Evolutionary conservation across 2,329 filamentous ascomycete species (phyloP).

Genomic region (Ilyonectria destructans): DNA sequence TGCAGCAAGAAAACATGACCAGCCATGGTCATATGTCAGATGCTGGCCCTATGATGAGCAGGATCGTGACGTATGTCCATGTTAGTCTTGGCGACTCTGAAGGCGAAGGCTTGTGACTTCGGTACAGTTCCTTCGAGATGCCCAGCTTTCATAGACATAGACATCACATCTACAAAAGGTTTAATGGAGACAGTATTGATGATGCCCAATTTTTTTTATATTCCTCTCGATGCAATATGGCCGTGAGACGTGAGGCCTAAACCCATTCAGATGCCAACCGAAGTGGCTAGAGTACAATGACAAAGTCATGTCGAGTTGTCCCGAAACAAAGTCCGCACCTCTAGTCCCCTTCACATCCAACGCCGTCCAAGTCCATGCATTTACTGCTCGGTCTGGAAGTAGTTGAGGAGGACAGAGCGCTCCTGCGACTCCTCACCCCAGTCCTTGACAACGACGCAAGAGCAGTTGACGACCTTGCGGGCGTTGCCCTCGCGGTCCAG

Average conservation of each 20-base stretch:
- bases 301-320: conserved; percentile 56
- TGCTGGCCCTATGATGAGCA: background rate
- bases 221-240: conserved; percentile 58
- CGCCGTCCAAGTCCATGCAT: conserved; percentile 45
- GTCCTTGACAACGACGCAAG: conserved; percentile 99
- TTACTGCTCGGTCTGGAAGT: conserved; percentile 96
- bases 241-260: conserved; percentile 54
- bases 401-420: conserved; percentile 99
- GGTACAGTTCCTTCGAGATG: background rate
- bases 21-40: background rate
- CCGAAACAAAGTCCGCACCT: conserved; percentile 55
- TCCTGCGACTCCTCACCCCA: conserved; percentile 99
- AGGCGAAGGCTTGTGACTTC: background rate
- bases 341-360: conserved; percentile 59
- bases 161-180: background rate
- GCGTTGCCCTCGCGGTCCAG: conserved; percentile 99
- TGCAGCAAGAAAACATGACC: too few species aligned
- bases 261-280: conserved; percentile 63
- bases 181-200: conserved; percentile 40
- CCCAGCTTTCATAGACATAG: background rate
- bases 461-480: conserved; percentile 99
- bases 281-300: conserved; percentile 65
- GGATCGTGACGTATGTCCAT: background rate
- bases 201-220: conserved; percentile 59
- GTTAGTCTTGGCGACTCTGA: background rate